phyloP scores from a whole-genome alignment of 305 asterid species.

The Solanum aculeatissimum region DNA sequence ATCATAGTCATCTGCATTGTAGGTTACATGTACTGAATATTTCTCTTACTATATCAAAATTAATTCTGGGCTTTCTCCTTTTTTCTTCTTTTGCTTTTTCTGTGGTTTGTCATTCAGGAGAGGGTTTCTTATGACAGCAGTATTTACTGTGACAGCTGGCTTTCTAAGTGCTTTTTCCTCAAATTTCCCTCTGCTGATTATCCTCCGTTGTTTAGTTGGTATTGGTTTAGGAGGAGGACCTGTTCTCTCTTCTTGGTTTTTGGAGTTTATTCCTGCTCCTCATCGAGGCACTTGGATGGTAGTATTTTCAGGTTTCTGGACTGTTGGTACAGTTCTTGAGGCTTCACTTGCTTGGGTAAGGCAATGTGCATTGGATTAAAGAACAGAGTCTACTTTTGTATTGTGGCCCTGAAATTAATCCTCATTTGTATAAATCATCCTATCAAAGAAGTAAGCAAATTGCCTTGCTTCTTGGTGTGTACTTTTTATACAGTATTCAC shows the following conservation, averaged over 20 bases:
- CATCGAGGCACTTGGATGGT: conserved; percentile 68
- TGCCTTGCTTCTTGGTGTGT: background rate
- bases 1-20: background rate
- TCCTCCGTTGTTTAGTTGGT: conserved; percentile 52
- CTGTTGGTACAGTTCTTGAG: conserved; percentile 58
- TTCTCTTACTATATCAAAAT: background rate
- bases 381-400: background rate
- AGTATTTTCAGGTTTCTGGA: conserved; percentile 59
- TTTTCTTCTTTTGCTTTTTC: background rate
- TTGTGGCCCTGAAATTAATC: background rate
- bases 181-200: conserved; percentile 24
- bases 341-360: conserved; percentile 72
- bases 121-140: conserved; percentile 52
- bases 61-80: background rate
- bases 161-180: conserved; percentile 52
- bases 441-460: background rate
- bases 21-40: background rate
- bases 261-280: conserved; percentile 59
- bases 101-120: conserved; percentile 29
- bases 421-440: background rate
- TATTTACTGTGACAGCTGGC: conserved; percentile 45
- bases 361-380: background rate
- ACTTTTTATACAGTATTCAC: background rate
- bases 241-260: conserved; percentile 56
- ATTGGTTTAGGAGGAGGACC: conserved; percentile 66